Base-by-base conservation (phyloP, 768 basidiomycete genomes). In the Suillus placidus region DNA sequence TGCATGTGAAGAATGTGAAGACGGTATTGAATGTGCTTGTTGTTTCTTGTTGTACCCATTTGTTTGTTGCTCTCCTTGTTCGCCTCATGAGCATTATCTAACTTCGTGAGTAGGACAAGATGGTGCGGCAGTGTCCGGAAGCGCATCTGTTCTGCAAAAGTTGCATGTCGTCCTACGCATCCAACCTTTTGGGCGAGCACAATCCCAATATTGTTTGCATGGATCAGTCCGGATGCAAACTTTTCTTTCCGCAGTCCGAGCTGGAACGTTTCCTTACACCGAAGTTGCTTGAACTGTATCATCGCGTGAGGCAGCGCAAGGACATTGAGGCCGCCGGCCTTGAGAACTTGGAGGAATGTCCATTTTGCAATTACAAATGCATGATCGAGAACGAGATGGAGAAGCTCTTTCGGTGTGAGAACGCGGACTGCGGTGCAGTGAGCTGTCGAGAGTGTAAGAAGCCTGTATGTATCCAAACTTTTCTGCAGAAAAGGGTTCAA, bases 101-200 rank as follows among this genome's bases (percentile, higher is more conserved):
- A 45, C 57, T 12, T 30, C 64, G 13, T 49, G 43, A 62, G 26
- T 71, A 96, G 93, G 85, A 86, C 47, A 87, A 91, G 69, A 91
- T 95, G 89, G 83, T 93, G 2, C n/a, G n/a, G n/a, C 94, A 96
- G 78, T 97, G 95, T 71, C 88, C 91, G 0, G 94, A 95, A 63
- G 88, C 90, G 0, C 95, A 97, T 74, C 85, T 95, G 3, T 97
- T 97, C 79, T 97, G 95, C 76, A 80, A 74, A 40, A 77, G 81
- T 1, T 97, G 95, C 73, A 84, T 93, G 76, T 84, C 77, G 1
- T 78, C 83, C 3, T 91, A 94, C 71, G 88, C 89, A 1, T 85
- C 88, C 40, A 88, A 81, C 34, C 81, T 87, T 37, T 84, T 96
- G 13, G 89, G 88, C 52, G 78, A 83, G 58, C 89, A 89, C 68